Evolutionary conservation across 2,329 filamentous ascomycete species (phyloP).

Genomic region (Neofusicoccum sp.): DNA sequence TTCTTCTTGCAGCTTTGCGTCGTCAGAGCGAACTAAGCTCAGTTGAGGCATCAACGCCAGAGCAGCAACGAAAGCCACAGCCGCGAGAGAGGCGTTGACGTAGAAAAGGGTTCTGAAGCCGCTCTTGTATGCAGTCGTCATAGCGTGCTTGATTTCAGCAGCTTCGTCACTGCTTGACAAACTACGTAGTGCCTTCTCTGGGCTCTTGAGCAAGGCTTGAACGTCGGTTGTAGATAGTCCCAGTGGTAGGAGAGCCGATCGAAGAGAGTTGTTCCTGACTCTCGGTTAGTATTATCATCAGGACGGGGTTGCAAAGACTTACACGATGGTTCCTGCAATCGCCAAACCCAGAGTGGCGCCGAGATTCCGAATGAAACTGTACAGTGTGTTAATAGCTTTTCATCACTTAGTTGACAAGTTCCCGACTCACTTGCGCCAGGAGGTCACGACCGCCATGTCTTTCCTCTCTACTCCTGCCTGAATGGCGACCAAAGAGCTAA

Average conservation of each 20-base stretch:
- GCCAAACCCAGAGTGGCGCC: constrained; percentile 43
- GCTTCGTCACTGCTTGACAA: too few species aligned
- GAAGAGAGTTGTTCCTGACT: constrained; percentile 3
- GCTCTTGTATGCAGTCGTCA: constrained; percentile 1
- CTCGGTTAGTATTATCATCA: neutral
- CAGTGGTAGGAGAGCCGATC: neutral
- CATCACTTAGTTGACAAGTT: too few species aligned
- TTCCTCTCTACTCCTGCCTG: constrained; percentile 40
- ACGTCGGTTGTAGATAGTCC: neutral
- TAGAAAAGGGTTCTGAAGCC: constrained; percentile 7
- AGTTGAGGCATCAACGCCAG: constrained; percentile 8
- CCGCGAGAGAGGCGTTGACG: constrained; percentile 9
- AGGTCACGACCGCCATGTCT: constrained; percentile 43
- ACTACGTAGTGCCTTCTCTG: neutral
- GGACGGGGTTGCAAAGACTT: neutral
- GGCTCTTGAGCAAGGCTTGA: neutral
- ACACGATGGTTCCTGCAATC: constrained; percentile 41
- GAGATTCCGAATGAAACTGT: constrained; percentile 40
- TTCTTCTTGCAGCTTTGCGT: constrained; percentile 7
- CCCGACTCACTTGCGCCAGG: constrained; percentile 24
- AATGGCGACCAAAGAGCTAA: constrained; percentile 21
- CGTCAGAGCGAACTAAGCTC: neutral
- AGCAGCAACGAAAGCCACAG: neutral
- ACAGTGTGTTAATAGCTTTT: neutral
- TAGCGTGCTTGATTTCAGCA: neutral